Evolutionary conservation across 305 asterid genomes (phyloP), one percentile per base, ranked within the genome.

Genomic region (Nicotiana rustica): DNA sequence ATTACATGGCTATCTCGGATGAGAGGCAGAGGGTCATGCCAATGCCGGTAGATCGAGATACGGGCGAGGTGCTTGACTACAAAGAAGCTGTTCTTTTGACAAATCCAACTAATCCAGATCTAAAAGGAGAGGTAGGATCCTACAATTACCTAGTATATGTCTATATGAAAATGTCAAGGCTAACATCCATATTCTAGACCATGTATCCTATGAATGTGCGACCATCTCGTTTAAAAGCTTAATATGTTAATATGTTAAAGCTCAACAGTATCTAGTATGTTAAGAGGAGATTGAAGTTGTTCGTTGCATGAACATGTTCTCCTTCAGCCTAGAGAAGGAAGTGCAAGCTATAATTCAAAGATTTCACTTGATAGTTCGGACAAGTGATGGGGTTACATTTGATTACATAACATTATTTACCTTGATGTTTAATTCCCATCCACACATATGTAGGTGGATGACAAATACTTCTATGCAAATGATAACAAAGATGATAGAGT

Each of bases 1-100:
- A 89, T 17, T 92, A 86, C 84, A 91, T 92, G 97, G 97, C 97
- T 29, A 84, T 93, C 82, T 92, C 95, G 8, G 91, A 92, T 10
- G 88, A 76, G 60, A 91, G 93, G 57, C 92, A 89, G 85, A 88
- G 95, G 84, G n/a, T 81, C 18, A 93, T 93, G 97, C 97, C 97
- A 70, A 85, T 56, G 89, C 79, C 84, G 3, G 73, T 2, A 33
- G 97, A 93, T 69, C 92, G 95, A 3, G 8, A 0, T 0, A 79
- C 31, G 0, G 94, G 97, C 8, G 81, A 82, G 59, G 82, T 15
- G 21, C 94, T 93, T 57, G 93, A 87, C 77, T 90, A 88, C 67
- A 78, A 80, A 29, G 95, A 93, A 83, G 97, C 93, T 44, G 95
- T 92, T 86, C 91, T 88, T 66, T 78, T 92, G 59, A 91, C 90